Percentiles rank a stretch among this genome's conserved stretches.
These are phyloP conservation scores for Xylariaceae sp. DNA, from an alignment of 2,329 filamentous ascomycete genomes.

Conservation along the genomic window DNA sequence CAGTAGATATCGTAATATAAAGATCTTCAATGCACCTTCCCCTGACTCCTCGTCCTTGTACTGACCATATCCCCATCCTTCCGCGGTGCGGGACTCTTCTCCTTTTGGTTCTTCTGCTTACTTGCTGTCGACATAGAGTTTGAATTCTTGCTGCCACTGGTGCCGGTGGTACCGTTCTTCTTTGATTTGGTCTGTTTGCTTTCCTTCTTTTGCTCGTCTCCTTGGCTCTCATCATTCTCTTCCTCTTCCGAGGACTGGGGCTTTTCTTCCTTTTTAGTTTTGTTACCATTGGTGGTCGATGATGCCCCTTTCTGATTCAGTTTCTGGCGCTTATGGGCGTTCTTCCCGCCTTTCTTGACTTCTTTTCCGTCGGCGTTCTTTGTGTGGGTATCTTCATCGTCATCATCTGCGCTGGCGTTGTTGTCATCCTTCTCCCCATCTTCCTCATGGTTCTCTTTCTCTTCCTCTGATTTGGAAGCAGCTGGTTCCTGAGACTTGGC, in stretches of 20 bases:
- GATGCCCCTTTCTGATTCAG: constrained; percentile 15
- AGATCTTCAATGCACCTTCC: constrained; percentile 1
- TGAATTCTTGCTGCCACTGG: constrained; percentile 16
- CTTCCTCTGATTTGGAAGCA: no score
- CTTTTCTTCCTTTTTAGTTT: constrained; percentile 6
- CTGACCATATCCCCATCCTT: constrained; percentile 21
- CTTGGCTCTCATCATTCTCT: constrained; percentile 3
- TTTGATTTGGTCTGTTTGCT: background rate
- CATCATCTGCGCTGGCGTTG: constrained; percentile 2
- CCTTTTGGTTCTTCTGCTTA: background rate
- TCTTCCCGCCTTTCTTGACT: constrained; percentile 26
- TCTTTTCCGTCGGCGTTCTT: constrained; percentile 20
- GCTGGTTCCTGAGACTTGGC: constrained; percentile 7
- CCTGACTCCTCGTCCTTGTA: constrained; percentile 21
- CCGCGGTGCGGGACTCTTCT: constrained; percentile 10
- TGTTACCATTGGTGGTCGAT: constrained; percentile 1
- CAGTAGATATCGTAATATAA: background rate
- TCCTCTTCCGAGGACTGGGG: constrained; percentile 1
- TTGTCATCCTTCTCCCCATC: constrained; percentile 4
- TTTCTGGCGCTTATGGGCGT: constrained; percentile 29
- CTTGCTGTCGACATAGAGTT: constrained; percentile 4
- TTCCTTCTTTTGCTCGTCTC: constrained; percentile 3
- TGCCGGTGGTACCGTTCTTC: no score
- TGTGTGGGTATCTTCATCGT: constrained; percentile 7
- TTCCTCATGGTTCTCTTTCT: no score